These are phyloP conservation scores for Oldenlandia corymbosa DNA, from an alignment of 257 asterid genomes.

Conservation along the genomic window DNA sequence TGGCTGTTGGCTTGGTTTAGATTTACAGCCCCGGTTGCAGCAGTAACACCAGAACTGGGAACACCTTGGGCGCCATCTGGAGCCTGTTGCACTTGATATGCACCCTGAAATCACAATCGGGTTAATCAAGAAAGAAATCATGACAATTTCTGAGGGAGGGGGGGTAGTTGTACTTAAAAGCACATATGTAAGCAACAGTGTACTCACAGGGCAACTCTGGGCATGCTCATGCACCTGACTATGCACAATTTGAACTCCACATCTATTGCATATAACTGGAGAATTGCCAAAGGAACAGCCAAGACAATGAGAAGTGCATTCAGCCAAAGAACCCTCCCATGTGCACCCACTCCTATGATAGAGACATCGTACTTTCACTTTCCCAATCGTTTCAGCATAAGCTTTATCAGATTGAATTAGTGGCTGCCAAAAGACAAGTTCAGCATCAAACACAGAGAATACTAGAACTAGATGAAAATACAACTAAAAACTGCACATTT, in stretches of 20 bases:
- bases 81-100: slow-evolving; percentile 54
- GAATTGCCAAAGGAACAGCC: slow-evolving; percentile 75
- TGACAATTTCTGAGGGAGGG: not conserved
- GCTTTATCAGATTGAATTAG: slow-evolving; percentile 63
- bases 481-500: not conserved
- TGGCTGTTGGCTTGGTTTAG: slow-evolving; percentile 38
- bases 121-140: not conserved
- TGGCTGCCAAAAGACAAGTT: slow-evolving; percentile 43
- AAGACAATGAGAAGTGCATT: slow-evolving; percentile 68
- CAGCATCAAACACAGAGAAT: slow-evolving; percentile 18
- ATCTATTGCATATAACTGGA: slow-evolving; percentile 82
- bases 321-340: slow-evolving; percentile 83
- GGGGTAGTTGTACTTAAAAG: not conserved
- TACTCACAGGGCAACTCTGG: slow-evolving; percentile 80
- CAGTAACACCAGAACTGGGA: slow-evolving; percentile 37
- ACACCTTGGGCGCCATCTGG: slow-evolving; percentile 30
- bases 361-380: slow-evolving; percentile 77
- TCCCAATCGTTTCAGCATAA: slow-evolving; percentile 73
- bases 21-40: slow-evolving; percentile 31
- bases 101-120: slow-evolving; percentile 47
- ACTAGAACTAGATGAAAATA: slow-evolving; percentile 18
- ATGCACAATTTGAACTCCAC: slow-evolving; percentile 81
- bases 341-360: slow-evolving; percentile 87
- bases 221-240: slow-evolving; percentile 98
- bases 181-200: slow-evolving; percentile 15